These are phyloP conservation scores for Salix exigua DNA, from an alignment of 345 rosid species.

Conservation along the genomic window DNA sequence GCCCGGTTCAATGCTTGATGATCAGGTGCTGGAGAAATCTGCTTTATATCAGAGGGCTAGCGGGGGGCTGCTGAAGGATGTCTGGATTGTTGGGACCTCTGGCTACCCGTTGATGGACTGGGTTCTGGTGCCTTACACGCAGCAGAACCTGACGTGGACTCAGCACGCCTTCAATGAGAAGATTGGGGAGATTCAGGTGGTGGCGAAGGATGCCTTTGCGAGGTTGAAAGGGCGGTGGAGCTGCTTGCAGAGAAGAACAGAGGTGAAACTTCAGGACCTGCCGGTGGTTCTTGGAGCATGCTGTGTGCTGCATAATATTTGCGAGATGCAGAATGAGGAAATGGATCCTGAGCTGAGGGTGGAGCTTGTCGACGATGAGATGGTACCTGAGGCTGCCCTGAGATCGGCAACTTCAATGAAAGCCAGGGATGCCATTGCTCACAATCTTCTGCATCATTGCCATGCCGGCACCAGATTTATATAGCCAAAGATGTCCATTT, in stretches of 20 bases:
- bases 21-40: slow-evolving; percentile 72
- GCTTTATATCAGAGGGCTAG: slow-evolving; percentile 63
- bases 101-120: slow-evolving; percentile 74
- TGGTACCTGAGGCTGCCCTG: slow-evolving; percentile 51
- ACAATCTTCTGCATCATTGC: slow-evolving; percentile 69
- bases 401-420: slow-evolving; percentile 51
- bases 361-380: slow-evolving; percentile 64
- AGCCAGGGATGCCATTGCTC: slow-evolving; percentile 71
- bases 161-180: slow-evolving; percentile 81
- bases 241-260: slow-evolving; percentile 77
- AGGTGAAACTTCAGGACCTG: slow-evolving; percentile 71
- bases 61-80: slow-evolving; percentile 55
- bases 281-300: slow-evolving; percentile 78
- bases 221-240: slow-evolving; percentile 73
- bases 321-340: slow-evolving; percentile 54
- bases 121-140: slow-evolving; percentile 75
- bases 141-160: slow-evolving; percentile 74
- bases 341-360: slow-evolving; percentile 42
- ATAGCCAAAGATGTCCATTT: slow-evolving; percentile 11
- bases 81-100: slow-evolving; percentile 66
- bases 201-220: slow-evolving; percentile 59
- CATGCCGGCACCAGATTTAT: slow-evolving; percentile 68
- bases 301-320: slow-evolving; percentile 73
- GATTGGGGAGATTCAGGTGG: slow-evolving; percentile 57
- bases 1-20: slow-evolving; percentile 87